Conservation (phyloP, 495 filamentous ascomycete genomes). For the Neurospora sp. region DNA sequence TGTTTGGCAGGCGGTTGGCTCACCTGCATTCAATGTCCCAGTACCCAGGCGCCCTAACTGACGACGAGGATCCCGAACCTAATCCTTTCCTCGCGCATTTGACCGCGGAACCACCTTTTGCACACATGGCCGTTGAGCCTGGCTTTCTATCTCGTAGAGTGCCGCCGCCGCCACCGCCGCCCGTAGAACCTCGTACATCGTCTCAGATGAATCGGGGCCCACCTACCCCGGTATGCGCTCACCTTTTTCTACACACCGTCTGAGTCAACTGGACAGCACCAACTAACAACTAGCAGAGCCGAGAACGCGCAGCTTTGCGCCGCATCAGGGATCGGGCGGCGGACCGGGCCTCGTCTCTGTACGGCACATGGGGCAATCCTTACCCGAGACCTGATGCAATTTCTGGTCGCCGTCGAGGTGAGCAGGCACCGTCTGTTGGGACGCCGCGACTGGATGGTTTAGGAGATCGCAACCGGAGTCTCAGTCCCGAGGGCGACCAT, state of each 20-base stretch:
- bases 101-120: not conserved
- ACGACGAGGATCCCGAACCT: conserved; percentile 2
- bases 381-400: not conserved
- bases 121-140: conserved; percentile 11
- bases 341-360: not conserved
- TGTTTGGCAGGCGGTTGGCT: conserved; percentile 23
- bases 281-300: not conserved
- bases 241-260: not conserved
- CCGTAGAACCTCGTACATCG: not conserved
- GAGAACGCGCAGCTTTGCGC: not conserved
- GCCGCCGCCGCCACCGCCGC: not conserved
- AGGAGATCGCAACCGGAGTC: conserved; percentile 72
- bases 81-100: not conserved
- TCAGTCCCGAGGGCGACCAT: conserved; percentile 61
- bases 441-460: conserved; percentile 52
- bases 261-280: not conserved
- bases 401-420: not conserved
- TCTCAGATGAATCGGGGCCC: not conserved
- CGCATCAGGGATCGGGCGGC: not conserved
- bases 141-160: conserved; percentile 5
- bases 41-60: conserved; percentile 4
- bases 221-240: conserved; percentile 6
- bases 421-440: not conserved
- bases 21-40: conserved; percentile 14
- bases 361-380: not conserved